Conservation (phyloP, 1,284 basidiomycete species). For the Ustilago nuda region DNA sequence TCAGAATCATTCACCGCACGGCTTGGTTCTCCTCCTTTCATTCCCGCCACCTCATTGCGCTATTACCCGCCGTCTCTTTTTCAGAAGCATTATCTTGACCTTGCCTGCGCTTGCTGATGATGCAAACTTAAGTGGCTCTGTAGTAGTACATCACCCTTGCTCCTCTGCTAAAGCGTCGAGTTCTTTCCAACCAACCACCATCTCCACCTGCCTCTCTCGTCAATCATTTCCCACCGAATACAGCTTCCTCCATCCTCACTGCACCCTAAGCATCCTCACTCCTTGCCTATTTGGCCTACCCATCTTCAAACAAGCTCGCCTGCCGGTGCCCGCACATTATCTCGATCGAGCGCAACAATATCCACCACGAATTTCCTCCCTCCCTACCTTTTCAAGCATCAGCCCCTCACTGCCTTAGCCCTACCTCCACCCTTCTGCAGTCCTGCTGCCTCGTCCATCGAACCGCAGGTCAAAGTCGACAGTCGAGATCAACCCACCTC, state of each 20-base stretch:
- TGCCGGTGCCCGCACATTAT: not conserved
- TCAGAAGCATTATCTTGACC: not conserved
- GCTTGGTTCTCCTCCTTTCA: not conserved
- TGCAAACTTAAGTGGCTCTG: not conserved
- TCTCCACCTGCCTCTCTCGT: not conserved
- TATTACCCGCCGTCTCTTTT: too few species aligned
- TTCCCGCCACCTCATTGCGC: too few species aligned
- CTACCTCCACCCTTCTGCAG: not conserved
- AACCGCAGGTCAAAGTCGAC: not conserved
- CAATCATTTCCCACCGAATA: not conserved
- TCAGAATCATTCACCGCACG: not conserved
- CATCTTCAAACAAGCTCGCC: not conserved
- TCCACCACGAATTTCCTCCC: not conserved
- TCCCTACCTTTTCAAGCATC: not conserved
- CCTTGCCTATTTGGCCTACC: not conserved
- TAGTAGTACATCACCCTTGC: not conserved
- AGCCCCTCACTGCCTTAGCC: not conserved
- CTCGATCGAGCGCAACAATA: not conserved
- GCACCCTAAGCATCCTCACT: not conserved
- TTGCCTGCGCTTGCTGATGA: not conserved
- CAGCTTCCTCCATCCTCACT: not conserved
- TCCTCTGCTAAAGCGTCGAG: not conserved
- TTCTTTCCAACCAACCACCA: not conserved
- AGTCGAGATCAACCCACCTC: slow-evolving; percentile 3
- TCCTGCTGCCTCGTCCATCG: not conserved